Evolutionary conservation across 441 rosid genomes (phyloP).

Genomic region (Pelargonium cotyledonis): DNA sequence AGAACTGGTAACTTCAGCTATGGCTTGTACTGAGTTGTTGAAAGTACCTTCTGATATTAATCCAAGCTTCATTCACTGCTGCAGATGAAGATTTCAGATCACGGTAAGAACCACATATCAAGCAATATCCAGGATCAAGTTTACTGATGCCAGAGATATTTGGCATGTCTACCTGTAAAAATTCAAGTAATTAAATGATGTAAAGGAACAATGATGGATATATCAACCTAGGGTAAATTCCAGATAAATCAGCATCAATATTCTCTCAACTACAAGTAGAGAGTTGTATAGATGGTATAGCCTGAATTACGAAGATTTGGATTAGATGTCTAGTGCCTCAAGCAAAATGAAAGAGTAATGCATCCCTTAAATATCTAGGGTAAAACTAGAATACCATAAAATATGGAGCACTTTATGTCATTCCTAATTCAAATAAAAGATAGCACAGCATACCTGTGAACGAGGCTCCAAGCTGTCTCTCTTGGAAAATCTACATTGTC

Average conservation of each 20-base stretch:
- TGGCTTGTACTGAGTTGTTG: neutral
- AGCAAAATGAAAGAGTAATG: neutral
- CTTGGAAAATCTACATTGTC: slow-evolving; percentile 19
- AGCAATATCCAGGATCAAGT: slow-evolving; percentile 48
- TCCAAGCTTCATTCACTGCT: slow-evolving; percentile 48
- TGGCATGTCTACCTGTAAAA: slow-evolving; percentile 32
- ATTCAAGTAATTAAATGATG: neutral
- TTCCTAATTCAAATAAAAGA: slow-evolving; percentile 10
- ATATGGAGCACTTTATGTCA: slow-evolving; percentile 7
- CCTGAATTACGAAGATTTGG: neutral
- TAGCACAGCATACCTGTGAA: slow-evolving; percentile 37
- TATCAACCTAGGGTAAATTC: neutral
- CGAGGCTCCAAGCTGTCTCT: slow-evolving; percentile 26
- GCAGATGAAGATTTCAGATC: slow-evolving; percentile 36
- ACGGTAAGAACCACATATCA: slow-evolving; percentile 50
- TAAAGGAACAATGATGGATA: slow-evolving; percentile 1
- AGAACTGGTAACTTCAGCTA: neutral
- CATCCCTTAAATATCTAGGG: neutral
- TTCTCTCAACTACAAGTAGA: neutral
- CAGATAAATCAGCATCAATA: slow-evolving; percentile 2
- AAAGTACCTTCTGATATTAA: slow-evolving; percentile 45
- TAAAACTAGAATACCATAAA: slow-evolving; percentile 12
- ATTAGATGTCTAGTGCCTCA: neutral
- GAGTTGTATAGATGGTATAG: neutral
- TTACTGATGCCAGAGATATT: slow-evolving; percentile 22